Evolutionary conservation across 2,329 filamentous ascomycete genomes (phyloP).

Genomic region (Aspergillus floridensis): DNA sequence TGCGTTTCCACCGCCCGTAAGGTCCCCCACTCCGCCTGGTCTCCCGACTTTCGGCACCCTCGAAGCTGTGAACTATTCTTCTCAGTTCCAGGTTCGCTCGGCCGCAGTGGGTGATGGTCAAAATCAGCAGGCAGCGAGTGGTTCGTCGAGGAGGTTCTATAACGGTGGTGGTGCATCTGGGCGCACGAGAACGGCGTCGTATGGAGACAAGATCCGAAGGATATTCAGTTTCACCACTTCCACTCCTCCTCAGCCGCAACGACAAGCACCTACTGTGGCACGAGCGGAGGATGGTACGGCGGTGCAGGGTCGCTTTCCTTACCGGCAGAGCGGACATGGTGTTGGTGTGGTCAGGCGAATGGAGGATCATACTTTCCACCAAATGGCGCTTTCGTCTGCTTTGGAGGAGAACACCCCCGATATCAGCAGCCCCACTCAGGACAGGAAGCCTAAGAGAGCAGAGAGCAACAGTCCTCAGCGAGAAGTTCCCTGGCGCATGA

Average conservation of each 20-base stretch:
- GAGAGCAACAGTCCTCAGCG: neutral
- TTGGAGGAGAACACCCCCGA: constrained; percentile 9
- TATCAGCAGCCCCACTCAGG: neutral
- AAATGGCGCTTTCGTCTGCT: constrained; percentile 25
- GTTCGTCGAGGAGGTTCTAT: neutral
- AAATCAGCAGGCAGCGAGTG: constrained; percentile 5
- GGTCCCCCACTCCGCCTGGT: constrained; percentile 44
- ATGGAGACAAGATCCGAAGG: constrained; percentile 28
- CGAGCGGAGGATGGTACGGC: constrained; percentile 43
- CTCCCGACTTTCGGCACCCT: constrained; percentile 44
- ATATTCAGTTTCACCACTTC: constrained; percentile 29
- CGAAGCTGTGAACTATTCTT: constrained; percentile 37
- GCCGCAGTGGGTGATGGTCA: constrained; percentile 6
- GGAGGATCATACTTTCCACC: constrained; percentile 37
- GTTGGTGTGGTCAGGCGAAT: constrained; percentile 29
- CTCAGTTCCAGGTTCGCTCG: constrained; percentile 24
- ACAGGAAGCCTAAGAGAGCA: neutral
- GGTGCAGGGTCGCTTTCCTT: constrained; percentile 41
- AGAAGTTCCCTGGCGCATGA: neutral
- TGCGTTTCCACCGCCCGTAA: constrained; percentile 36
- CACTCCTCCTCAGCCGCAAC: constrained; percentile 9
- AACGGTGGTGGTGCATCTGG: neutral
- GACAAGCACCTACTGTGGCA: constrained; percentile 28
- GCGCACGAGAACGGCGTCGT: constrained; percentile 17
- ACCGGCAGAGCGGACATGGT: constrained; percentile 43